Percentiles rank a stretch among this genome's conserved stretches.
phyloP scores from a whole-genome alignment of 768 basidiomycete genomes.

The Mycena galericulata region DNA sequence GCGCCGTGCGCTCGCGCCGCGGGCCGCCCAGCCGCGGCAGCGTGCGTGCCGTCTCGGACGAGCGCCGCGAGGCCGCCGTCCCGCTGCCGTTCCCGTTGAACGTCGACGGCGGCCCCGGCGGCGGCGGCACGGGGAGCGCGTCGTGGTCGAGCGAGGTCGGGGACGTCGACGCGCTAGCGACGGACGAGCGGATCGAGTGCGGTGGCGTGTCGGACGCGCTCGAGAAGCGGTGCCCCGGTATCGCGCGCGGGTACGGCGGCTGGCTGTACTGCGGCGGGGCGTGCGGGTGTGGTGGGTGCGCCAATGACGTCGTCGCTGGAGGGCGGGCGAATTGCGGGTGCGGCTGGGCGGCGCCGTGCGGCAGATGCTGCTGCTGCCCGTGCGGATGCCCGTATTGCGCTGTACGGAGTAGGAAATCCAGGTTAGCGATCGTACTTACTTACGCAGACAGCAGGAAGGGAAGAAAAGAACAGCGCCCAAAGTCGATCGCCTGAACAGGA shows the following conservation, averaged over 20 bases:
- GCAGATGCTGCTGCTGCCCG: too few species aligned
- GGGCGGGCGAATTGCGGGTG: too few species aligned
- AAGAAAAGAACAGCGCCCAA: too few species aligned
- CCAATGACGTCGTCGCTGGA: too few species aligned
- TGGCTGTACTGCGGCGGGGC: constrained; percentile 7
- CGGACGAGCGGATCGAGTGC: constrained; percentile 56
- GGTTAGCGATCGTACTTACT: constrained; percentile 1
- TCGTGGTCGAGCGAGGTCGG: constrained; percentile 56
- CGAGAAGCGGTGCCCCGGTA: constrained; percentile 52
- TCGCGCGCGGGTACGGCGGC: constrained; percentile 34
- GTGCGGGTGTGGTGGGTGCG: constrained; percentile 1
- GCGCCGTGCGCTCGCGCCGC: constrained; percentile 69
- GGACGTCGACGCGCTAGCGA: constrained; percentile 52
- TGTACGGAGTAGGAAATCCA: constrained; percentile 5
- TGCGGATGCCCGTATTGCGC: constrained; percentile 9
- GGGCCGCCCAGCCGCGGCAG: constrained; percentile 62
- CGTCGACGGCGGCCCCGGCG: constrained; percentile 34
- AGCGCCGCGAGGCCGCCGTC: constrained; percentile 63
- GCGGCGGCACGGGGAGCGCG: constrained; percentile 43
- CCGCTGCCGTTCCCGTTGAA: constrained; percentile 22
- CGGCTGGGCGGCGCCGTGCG: too few species aligned
- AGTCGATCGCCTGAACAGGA: too few species aligned
- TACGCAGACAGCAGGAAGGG: neutral
- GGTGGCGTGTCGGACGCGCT: constrained; percentile 48
- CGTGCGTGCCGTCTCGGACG: constrained; percentile 77